phyloP scores from a whole-genome alignment of 2,329 filamentous ascomycete genomes.

The Aureobasidium sp. region DNA sequence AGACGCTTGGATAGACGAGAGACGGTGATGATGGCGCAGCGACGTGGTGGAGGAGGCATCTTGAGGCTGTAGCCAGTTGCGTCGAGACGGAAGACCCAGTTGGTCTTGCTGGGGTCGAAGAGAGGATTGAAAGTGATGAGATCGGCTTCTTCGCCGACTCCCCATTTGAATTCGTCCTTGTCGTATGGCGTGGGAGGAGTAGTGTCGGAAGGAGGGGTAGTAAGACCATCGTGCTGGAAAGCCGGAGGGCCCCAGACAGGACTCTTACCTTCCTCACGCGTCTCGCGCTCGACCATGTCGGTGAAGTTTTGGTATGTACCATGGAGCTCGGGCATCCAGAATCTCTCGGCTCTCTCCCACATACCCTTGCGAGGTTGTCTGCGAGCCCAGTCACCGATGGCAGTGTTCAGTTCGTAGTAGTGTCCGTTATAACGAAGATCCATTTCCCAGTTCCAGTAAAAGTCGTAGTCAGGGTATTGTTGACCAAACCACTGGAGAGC shows the following conservation, averaged over 20 bases:
- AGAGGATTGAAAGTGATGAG: constrained; percentile 71
- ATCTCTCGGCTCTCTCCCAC: constrained; percentile 67
- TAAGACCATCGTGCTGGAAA: constrained; percentile 44
- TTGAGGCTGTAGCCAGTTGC: constrained; percentile 58
- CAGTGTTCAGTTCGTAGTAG: constrained; percentile 72
- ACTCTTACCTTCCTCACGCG: constrained; percentile 40
- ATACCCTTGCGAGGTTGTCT: constrained; percentile 64
- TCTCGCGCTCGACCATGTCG: constrained; percentile 53
- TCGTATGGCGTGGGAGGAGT: constrained; percentile 54
- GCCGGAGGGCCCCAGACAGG: constrained; percentile 59
- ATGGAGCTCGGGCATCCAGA: constrained; percentile 63
- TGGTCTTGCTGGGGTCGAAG: constrained; percentile 65
- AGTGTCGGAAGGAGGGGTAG: constrained; percentile 55
- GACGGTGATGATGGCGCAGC: constrained; percentile 72
- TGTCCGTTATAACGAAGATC: constrained; percentile 74
- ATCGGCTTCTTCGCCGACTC: constrained; percentile 68
- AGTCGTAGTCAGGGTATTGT: constrained; percentile 45
- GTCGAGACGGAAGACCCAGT: constrained; percentile 64
- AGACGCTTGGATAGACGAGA: constrained; percentile 65
- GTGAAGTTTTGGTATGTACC: constrained; percentile 64
- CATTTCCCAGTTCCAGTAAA: constrained; percentile 84
- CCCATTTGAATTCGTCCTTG: constrained; percentile 65
- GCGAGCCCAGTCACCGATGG: constrained; percentile 56
- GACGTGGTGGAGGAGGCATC: constrained; percentile 55
- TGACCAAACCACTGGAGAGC: constrained; percentile 47